Percentiles rank a stretch among this genome's conserved stretches.
These are phyloP conservation scores for Alternaria ventricosa DNA, from an alignment of 2,329 filamentous ascomycete genomes.

Conservation along the genomic window DNA sequence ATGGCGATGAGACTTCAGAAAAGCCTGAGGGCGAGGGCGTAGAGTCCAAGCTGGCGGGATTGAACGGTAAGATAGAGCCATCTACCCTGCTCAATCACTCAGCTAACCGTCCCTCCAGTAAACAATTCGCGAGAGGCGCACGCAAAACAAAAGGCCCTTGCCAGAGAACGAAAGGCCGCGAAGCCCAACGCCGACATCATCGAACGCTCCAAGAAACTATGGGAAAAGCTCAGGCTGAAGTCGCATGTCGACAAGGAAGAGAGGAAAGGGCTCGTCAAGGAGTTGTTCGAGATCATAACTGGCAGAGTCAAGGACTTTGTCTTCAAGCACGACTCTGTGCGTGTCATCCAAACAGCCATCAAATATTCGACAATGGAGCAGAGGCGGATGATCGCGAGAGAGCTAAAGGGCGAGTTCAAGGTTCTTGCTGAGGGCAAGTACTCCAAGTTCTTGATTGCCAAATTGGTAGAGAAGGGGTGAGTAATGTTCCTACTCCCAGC, in stretches of 20 bases:
- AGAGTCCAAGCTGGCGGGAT: conserved; percentile 31
- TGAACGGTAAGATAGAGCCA: conserved; percentile 32
- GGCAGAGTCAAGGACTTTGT: conserved; percentile 94
- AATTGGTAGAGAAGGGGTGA: conserved; percentile 83
- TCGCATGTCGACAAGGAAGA: conserved; percentile 92
- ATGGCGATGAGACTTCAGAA: conserved; percentile 29
- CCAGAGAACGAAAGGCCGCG: conserved; percentile 85
- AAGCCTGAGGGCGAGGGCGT: conserved; percentile 26
- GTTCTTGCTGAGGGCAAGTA: conserved; percentile 93
- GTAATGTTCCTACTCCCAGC: conserved; percentile 5
- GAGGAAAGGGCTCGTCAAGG: conserved; percentile 80
- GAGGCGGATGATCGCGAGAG: conserved; percentile 82
- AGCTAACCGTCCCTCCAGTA: conserved; percentile 53
- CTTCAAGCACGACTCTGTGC: conserved; percentile 97
- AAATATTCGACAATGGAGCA: conserved; percentile 92
- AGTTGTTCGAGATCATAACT: conserved; percentile 90
- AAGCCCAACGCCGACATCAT: conserved; percentile 94
- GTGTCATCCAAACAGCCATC: conserved; percentile 93
- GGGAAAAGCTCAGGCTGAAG: conserved; percentile 91
- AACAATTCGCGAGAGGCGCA: conserved; percentile 85
- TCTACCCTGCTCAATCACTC: neutral
- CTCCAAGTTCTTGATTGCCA: conserved; percentile 96
- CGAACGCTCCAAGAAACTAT: conserved; percentile 90
- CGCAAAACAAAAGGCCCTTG: conserved; percentile 87
- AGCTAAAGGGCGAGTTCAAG: conserved; percentile 84